Conservation (phyloP, 2,329 filamentous ascomycete genomes). For the Colletotrichum lupini region DNA sequence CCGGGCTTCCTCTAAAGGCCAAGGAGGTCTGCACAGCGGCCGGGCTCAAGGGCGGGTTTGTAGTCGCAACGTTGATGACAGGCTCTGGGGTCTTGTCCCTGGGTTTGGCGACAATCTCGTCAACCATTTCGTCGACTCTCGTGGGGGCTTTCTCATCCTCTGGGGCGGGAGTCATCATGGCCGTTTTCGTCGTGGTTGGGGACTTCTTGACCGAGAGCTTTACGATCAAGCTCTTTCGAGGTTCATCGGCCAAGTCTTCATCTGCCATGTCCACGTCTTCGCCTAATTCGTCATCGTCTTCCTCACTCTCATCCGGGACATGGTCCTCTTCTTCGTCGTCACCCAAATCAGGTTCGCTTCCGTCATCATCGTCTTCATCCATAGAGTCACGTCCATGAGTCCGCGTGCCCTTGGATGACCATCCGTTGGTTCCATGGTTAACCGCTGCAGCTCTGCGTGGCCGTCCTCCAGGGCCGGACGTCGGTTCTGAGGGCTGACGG, state of each 20-base stretch:
- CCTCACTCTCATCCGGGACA: constrained; percentile 68
- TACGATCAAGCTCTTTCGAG: constrained; percentile 74
- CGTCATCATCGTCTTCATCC: constrained; percentile 68
- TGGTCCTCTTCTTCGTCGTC: constrained; percentile 81
- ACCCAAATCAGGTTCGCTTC: constrained; percentile 79
- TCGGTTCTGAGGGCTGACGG: constrained; percentile 43
- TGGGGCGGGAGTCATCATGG: constrained; percentile 17
- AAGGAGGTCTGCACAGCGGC: constrained; percentile 55
- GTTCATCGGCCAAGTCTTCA: constrained; percentile 60
- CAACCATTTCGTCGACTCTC: not conserved
- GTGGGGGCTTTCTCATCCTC: constrained; percentile 6
- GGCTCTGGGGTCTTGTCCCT: constrained; percentile 33
- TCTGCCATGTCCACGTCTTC: constrained; percentile 67
- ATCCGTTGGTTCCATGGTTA: constrained; percentile 62
- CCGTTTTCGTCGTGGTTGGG: constrained; percentile 39
- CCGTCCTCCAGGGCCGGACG: constrained; percentile 58
- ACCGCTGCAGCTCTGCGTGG: constrained; percentile 62
- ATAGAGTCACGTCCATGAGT: constrained; percentile 59
- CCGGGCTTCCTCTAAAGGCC: constrained; percentile 71
- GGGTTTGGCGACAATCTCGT: constrained; percentile 22
- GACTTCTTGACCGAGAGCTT: constrained; percentile 70
- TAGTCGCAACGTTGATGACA: constrained; percentile 28
- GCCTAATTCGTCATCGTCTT: constrained; percentile 67
- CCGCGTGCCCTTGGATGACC: constrained; percentile 41
- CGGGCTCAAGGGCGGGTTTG: constrained; percentile 43